These are phyloP conservation scores for Colletotrichum neosansevieriae DNA, from an alignment of 2,329 filamentous ascomycete species.

Conservation along the genomic window DNA sequence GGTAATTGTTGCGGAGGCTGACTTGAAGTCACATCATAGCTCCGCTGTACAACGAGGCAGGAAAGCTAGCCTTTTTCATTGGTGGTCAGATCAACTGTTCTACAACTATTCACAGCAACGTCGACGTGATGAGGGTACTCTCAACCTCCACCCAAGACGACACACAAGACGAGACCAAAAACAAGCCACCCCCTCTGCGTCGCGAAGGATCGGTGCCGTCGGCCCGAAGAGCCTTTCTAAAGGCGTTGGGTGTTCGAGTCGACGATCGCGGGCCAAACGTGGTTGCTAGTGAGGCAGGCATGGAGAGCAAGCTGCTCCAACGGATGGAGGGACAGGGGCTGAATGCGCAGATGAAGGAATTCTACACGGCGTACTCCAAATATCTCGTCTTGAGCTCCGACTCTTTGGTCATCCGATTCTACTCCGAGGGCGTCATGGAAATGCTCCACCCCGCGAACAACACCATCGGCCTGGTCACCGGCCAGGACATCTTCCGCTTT, in stretches of 20 bases:
- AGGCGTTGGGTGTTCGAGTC: constrained; percentile 17
- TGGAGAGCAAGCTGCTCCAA: constrained; percentile 44
- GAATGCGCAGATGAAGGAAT: constrained; percentile 46
- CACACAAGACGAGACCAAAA: not conserved
- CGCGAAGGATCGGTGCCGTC: constrained; percentile 18
- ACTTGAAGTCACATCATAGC: constrained; percentile 40
- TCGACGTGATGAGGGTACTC: constrained; percentile 61
- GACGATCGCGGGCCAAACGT: not conserved
- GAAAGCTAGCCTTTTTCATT: constrained; percentile 60
- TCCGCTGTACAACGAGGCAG: constrained; percentile 57
- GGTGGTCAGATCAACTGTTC: constrained; percentile 67
- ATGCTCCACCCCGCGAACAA: constrained; percentile 44
- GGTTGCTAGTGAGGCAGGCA: constrained; percentile 38
- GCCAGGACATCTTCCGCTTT: constrained; percentile 46
- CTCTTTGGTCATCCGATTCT: constrained; percentile 44
- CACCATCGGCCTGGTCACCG: constrained; percentile 41
- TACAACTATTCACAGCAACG: constrained; percentile 59
- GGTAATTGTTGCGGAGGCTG: not conserved
- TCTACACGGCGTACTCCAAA: constrained; percentile 47
- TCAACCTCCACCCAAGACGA: constrained; percentile 20
- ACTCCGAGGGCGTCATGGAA: constrained; percentile 44
- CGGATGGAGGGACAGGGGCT: constrained; percentile 46
- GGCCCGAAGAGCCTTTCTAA: constrained; percentile 29
- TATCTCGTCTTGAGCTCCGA: constrained; percentile 44
- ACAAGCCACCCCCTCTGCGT: not conserved